A percentile compares a stretch with the other conserved stretches of the same genome.
Conservation (phyloP, 139 green algal genomes). For the Haematococcus sp. region DNA sequence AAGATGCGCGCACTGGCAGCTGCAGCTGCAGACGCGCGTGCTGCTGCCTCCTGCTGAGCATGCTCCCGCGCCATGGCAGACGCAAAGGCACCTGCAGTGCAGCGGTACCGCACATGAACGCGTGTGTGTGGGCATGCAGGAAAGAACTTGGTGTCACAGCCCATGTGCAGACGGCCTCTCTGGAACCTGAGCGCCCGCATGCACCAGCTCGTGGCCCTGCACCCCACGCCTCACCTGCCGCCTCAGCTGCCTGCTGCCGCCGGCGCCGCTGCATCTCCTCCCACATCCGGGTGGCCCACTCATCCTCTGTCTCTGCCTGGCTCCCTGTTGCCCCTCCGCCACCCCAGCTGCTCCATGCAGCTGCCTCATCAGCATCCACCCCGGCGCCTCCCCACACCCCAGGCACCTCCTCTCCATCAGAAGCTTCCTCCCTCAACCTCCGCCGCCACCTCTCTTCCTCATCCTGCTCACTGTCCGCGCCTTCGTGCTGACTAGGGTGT, state of each 20-base stretch:
- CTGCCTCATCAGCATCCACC: background rate
- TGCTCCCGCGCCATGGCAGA: background rate
- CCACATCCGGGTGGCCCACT: constrained; percentile 15
- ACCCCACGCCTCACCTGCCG: background rate
- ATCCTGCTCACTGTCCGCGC: background rate
- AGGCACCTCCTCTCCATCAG: background rate
- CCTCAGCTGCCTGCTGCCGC: background rate
- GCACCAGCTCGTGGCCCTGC: background rate
- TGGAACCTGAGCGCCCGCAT: background rate
- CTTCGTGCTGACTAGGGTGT: no score
- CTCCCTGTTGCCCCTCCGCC: background rate
- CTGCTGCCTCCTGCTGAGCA: background rate
- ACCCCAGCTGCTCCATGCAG: no score
- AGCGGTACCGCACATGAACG: no score
- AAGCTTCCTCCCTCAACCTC: constrained; percentile 3
- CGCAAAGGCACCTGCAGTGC: constrained; percentile 1
- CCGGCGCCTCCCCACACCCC: background rate
- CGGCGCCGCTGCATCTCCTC: constrained; percentile 1
- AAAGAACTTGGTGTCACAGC: background rate
- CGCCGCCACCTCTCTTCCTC: background rate
- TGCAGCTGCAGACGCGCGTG: no score
- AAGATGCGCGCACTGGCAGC: constrained; percentile 1
- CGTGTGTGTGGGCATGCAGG: no score
- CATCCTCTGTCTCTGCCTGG: constrained; percentile 5
- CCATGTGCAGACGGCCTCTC: background rate